Evolutionary conservation across 2,329 filamentous ascomycete species (phyloP).

Genomic region (Decorospora gaudefroyi): DNA sequence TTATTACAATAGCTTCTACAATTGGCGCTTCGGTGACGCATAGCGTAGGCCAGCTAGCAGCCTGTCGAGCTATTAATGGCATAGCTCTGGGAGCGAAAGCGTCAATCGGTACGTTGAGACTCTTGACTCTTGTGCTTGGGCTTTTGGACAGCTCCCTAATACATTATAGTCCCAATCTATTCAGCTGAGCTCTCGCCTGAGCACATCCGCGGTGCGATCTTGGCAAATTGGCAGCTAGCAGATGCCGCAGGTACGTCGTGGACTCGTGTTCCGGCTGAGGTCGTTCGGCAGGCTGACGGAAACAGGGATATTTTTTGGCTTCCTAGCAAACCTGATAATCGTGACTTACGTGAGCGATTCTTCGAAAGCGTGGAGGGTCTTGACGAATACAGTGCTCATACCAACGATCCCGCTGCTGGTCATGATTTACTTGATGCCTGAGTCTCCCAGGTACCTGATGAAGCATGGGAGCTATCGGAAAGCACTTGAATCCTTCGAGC

Average conservation of each 20-base stretch:
- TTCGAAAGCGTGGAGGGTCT: slow-evolving; percentile 20
- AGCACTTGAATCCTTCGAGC: slow-evolving; percentile 24
- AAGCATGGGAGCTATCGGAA: slow-evolving; percentile 28
- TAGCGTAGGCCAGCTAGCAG: slow-evolving; percentile 20
- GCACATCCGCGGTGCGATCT: slow-evolving; percentile 27
- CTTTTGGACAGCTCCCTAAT: not conserved
- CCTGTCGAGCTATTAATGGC: slow-evolving; percentile 27
- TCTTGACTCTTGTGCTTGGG: not conserved
- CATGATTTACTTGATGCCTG: slow-evolving; percentile 31
- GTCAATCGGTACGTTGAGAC: slow-evolving; percentile 17
- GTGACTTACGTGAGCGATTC: slow-evolving; percentile 15
- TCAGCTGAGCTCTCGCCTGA: slow-evolving; percentile 28
- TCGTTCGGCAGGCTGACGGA: not conserved
- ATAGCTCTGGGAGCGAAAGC: slow-evolving; percentile 29
- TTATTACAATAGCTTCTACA: slow-evolving; percentile 26
- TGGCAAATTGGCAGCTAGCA: slow-evolving; percentile 32
- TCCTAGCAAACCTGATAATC: slow-evolving; percentile 22
- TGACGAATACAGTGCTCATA: slow-evolving; percentile 27
- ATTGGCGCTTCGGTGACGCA: slow-evolving; percentile 28
- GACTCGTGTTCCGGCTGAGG: not conserved
- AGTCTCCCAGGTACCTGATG: slow-evolving; percentile 27
- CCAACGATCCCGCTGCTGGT: slow-evolving; percentile 26
- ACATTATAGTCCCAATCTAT: slow-evolving; percentile 22
- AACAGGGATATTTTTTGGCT: slow-evolving; percentile 26
- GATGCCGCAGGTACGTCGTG: slow-evolving; percentile 24